Evolutionary conservation across 768 basidiomycete species (phyloP), one percentile per base, ranked within the genome.

Genomic region (Trametes maxima): DNA sequence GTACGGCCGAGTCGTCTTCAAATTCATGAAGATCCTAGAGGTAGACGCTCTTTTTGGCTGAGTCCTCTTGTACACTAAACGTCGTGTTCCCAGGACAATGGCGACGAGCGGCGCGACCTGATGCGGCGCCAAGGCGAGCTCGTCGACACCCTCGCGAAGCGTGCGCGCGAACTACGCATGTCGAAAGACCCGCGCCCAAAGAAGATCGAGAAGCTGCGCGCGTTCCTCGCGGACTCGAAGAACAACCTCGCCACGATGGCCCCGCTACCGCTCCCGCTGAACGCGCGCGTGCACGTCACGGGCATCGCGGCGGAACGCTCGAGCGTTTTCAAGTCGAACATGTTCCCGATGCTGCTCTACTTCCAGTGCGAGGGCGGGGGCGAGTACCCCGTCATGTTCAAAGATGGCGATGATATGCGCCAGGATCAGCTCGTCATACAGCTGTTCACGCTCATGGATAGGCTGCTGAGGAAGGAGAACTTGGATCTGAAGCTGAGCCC

Each of bases 401-500:
- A 98, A 75, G 95, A 98, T 67, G 97, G 97, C 14, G 97, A 98
- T 71, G 97, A 99, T 71, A 89, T 98, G 82, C 88, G 97, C 21
- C 97, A 99, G 74, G 97, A 99, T 72, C 97, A 99, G 73, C 85
- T 99, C 39, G 95, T 98, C 25, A 90, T 98, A 51, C 97, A 99
- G 74, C 81, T 98, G n/a, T 95, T 99, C 74, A 97, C 95, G 16
- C 85, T 99, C 25, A 99, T 99, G 97, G 95, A 99, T 71, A 82
- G 91, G 49, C 75, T 99, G 24, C 76, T 98, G 62, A 79, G 94
- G 59, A 96, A 95, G 75, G 97, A 98, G 77, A 97, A 97, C 71
- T 74, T 99, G 54, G 97, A 98, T 70, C 78, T 98, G 59, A 92
- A 94, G 71, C 72, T 99, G 57, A 94, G 85, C 60, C 92, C 94